Evolutionary conservation across 495 filamentous ascomycete species (phyloP).

Genomic region (Neurospora africana): DNA sequence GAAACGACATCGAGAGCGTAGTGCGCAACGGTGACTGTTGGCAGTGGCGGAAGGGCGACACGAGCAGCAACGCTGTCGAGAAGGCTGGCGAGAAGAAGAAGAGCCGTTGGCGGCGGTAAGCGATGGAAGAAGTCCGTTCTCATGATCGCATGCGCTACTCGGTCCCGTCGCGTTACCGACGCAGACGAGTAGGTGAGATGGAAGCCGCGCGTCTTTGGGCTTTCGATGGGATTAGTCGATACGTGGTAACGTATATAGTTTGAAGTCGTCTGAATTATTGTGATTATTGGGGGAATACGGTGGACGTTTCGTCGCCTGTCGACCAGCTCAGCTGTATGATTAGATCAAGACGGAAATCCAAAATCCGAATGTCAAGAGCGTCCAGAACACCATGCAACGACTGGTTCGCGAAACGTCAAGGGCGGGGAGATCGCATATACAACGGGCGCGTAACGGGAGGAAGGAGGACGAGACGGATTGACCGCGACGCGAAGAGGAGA

Average conservation of each 20-base stretch:
- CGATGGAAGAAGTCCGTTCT: constrained; percentile 27
- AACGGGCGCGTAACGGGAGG: neutral
- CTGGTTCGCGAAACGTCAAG: neutral
- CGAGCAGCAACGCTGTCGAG: constrained; percentile 25
- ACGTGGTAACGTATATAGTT: neutral
- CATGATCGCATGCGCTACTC: constrained; percentile 11
- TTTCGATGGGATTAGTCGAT: neutral
- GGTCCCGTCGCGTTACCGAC: neutral
- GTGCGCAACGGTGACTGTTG: constrained; percentile 30
- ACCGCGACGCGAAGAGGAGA: neutral
- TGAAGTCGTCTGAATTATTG: neutral
- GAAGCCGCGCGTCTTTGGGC: neutral
- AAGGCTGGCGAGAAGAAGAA: constrained; percentile 28
- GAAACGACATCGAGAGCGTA: constrained; percentile 32
- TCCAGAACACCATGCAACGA: neutral
- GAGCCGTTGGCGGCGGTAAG: constrained; percentile 30
- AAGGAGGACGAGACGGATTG: neutral
- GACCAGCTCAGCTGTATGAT: neutral
- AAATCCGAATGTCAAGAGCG: neutral
- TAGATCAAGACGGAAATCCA: neutral
- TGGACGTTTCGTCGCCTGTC: neutral
- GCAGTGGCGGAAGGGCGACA: constrained; percentile 19
- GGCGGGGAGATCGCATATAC: neutral
- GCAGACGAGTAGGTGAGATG: neutral
- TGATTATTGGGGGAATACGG: no score